These are phyloP conservation scores for Puccinia triticina DNA, from an alignment of 1,284 basidiomycete genomes.

Conservation along the genomic window DNA sequence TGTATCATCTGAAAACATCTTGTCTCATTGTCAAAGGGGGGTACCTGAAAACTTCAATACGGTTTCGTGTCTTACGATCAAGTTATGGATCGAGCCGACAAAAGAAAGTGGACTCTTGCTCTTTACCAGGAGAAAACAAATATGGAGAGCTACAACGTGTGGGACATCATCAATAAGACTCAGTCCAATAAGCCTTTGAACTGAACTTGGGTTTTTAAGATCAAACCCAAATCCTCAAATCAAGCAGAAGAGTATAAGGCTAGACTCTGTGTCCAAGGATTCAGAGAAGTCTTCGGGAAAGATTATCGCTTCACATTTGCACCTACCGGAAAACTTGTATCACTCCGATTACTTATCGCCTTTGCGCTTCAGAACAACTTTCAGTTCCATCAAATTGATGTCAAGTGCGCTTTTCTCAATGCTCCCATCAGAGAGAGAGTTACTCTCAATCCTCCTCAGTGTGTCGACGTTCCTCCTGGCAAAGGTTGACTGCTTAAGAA, in stretches of 20 bases:
- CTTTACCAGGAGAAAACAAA: background rate
- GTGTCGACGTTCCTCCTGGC: background rate
- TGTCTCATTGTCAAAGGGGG: too few species aligned
- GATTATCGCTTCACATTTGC: constrained; percentile 1
- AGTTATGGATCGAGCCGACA: background rate
- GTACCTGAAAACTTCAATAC: too few species aligned
- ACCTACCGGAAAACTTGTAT: constrained; percentile 3
- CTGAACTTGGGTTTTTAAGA: constrained; percentile 31
- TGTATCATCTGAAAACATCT: too few species aligned
- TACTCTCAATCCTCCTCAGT: background rate
- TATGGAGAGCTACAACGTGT: constrained; percentile 1
- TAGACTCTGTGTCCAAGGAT: constrained; percentile 1
- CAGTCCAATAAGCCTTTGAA: background rate
- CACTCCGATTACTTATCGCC: background rate
- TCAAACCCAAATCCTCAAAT: background rate
- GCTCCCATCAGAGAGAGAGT: background rate
- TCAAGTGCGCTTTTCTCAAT: constrained; percentile 26
- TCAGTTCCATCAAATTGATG: constrained; percentile 27
- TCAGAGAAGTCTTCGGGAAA: background rate
- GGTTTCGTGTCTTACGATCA: background rate
- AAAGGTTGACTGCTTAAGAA: background rate
- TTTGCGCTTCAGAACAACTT: background rate
- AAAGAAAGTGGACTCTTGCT: constrained; percentile 1
- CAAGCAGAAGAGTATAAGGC: background rate
- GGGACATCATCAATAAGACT: background rate